phyloP scores from a whole-genome alignment of 371 early-diverging fungal genomes.

The Lichtheimia corymbifera region DNA sequence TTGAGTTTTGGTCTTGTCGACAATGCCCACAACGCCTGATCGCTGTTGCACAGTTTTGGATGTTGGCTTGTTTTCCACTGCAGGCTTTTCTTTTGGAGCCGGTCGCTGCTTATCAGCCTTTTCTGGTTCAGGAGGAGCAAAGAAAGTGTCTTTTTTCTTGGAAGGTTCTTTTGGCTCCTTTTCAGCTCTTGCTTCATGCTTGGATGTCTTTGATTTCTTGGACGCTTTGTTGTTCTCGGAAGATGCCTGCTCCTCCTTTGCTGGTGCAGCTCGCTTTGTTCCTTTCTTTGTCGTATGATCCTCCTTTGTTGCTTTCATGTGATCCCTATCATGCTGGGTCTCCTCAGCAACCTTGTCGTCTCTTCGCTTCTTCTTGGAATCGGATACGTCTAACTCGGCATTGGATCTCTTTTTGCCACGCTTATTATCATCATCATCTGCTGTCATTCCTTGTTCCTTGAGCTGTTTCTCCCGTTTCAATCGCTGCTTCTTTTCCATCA shows the following conservation, averaged over 20 bases:
- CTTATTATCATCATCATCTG: conserved; percentile 8
- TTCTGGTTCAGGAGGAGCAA: conserved; percentile 5
- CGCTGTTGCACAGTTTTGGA: conserved; percentile 30
- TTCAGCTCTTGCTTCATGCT: conserved; percentile 6
- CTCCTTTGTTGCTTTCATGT: conserved; percentile 23
- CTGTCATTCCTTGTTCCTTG: conserved; percentile 10
- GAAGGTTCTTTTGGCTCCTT: conserved; percentile 5
- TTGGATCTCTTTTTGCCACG: conserved; percentile 16
- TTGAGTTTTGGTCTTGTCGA: conserved; percentile 43
- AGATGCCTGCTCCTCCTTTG: conserved; percentile 9
- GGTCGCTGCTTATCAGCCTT: conserved; percentile 1
- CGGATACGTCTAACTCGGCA: not conserved
- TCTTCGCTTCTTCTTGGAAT: not conserved
- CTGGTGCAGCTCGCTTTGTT: conserved; percentile 5
- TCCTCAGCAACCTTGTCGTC: not conserved
- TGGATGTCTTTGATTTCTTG: not conserved
- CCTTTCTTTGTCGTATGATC: conserved; percentile 10
- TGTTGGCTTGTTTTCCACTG: conserved; percentile 15
- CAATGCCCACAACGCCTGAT: conserved; percentile 62
- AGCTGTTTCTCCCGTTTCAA: conserved; percentile 33
- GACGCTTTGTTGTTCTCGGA: not conserved
- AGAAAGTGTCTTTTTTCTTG: conserved; percentile 6
- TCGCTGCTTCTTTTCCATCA: conserved; percentile 45
- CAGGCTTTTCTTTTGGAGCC: not conserved
- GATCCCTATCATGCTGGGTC: not conserved